A percentile compares a stretch with the other conserved stretches of the same genome.
These are phyloP conservation scores for Penicillium concentricum DNA, from an alignment of 2,329 filamentous ascomycete genomes.

Conservation along the genomic window DNA sequence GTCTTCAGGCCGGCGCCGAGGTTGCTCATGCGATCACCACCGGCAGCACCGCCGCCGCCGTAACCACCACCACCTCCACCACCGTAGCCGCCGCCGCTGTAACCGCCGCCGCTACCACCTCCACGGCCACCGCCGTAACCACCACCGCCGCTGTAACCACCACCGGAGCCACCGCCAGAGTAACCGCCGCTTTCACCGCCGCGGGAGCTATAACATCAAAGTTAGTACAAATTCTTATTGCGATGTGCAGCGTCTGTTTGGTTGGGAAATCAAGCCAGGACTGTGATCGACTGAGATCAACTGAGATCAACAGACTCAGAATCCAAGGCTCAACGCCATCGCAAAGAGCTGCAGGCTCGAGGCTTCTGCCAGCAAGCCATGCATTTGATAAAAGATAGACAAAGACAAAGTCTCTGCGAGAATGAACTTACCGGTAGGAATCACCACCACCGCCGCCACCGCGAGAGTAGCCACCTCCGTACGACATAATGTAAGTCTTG, in stretches of 20 bases:
- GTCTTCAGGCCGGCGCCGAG: slow-evolving; percentile 84
- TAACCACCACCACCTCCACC: slow-evolving; percentile 35
- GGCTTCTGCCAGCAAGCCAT: background rate
- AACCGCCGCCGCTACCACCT: slow-evolving; percentile 48
- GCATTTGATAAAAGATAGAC: background rate
- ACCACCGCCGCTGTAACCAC: slow-evolving; percentile 31
- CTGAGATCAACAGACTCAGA: background rate
- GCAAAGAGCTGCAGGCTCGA: background rate
- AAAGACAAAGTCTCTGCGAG: background rate
- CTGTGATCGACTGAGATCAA: no score
- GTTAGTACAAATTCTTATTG: slow-evolving; percentile 11
- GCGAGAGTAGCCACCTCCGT: slow-evolving; percentile 57
- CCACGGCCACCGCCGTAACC: slow-evolving; percentile 38
- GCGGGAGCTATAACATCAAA: slow-evolving; percentile 29
- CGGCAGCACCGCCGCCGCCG: slow-evolving; percentile 52
- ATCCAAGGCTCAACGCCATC: background rate
- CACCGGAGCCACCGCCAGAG: no score
- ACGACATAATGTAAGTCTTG: slow-evolving; percentile 62
- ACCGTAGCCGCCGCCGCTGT: slow-evolving; percentile 32
- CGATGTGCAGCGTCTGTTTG: background rate
- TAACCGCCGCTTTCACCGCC: slow-evolving; percentile 36
- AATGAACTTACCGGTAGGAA: slow-evolving; percentile 49
- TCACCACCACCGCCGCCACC: slow-evolving; percentile 44
- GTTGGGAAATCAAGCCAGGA: background rate
- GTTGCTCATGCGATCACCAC: slow-evolving; percentile 91